These are phyloP conservation scores for Escovopsis sp. DNA, from an alignment of 2,329 filamentous ascomycete genomes.

Conservation along the genomic window DNA sequence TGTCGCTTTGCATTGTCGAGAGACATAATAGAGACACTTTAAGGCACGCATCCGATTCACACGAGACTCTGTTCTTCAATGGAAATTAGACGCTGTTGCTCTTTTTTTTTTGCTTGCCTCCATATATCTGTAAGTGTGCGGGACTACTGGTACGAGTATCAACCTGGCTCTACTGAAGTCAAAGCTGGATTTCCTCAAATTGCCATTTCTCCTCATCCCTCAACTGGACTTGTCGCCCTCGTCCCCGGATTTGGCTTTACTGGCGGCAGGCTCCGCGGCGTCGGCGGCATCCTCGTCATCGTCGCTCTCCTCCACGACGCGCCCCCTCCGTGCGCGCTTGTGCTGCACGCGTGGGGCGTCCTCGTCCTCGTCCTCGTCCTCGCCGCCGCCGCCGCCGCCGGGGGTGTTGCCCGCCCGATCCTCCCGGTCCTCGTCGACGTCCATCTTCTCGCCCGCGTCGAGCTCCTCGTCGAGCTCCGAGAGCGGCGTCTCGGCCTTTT, in stretches of 20 bases:
- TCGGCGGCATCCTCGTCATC: slow-evolving; percentile 28
- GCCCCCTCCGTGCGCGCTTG: slow-evolving; percentile 34
- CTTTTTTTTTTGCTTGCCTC: too few species aligned
- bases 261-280: slow-evolving; percentile 5
- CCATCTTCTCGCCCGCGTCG: slow-evolving; percentile 32
- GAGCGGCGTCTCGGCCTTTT: slow-evolving; percentile 20
- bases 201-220: slow-evolving; percentile 1
- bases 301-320: slow-evolving; percentile 37
- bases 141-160: too few species aligned
- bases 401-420: slow-evolving; percentile 20
- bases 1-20: too few species aligned
- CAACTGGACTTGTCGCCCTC: slow-evolving; percentile 29
- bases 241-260: slow-evolving; percentile 15
- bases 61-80: too few species aligned
- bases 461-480: slow-evolving; percentile 23
- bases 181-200: too few species aligned
- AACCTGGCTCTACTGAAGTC: too few species aligned
- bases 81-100: too few species aligned
- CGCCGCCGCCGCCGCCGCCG: slow-evolving; percentile 18
- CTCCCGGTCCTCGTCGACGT: slow-evolving; percentile 29
- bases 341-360: slow-evolving; percentile 23
- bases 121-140: too few species aligned
- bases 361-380: slow-evolving; percentile 33
- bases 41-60: too few species aligned
- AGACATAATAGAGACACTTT: too few species aligned